Evolutionary conservation across 768 basidiomycete genomes (phyloP).

Genomic region (Paxillus involutus): DNA sequence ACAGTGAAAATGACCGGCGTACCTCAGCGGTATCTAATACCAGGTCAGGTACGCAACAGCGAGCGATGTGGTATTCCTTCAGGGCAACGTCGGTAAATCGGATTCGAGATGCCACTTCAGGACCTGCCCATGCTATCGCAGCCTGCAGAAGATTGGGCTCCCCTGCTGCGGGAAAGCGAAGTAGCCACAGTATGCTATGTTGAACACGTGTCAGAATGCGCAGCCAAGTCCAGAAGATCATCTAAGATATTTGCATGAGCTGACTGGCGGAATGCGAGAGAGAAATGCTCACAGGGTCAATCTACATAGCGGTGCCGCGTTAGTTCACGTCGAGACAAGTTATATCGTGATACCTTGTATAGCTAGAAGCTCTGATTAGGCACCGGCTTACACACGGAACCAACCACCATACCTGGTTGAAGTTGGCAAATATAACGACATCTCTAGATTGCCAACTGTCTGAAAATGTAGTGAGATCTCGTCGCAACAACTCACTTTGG

Average conservation of each 20-base stretch:
- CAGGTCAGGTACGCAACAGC: conserved; percentile 48
- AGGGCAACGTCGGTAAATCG: conserved; percentile 48
- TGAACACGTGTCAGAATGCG: conserved; percentile 43
- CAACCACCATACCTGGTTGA: conserved; percentile 44
- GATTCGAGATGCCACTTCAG: conserved; percentile 45
- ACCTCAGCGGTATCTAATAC: conserved; percentile 55
- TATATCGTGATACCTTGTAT: conserved; percentile 38
- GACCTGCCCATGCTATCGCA: conserved; percentile 44
- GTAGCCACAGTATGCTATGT: conserved; percentile 51
- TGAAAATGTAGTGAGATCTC: background rate
- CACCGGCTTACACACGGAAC: background rate
- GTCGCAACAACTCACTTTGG: conserved; percentile 31
- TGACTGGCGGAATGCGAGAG: background rate
- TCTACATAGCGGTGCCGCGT: conserved; percentile 10
- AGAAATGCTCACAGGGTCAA: conserved; percentile 34
- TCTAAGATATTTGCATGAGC: conserved; percentile 21
- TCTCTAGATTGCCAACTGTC: conserved; percentile 28
- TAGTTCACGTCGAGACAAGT: background rate
- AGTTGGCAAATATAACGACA: conserved; percentile 50
- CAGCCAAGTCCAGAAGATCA: conserved; percentile 49
- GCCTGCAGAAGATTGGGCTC: conserved; percentile 44
- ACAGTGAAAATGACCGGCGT: conserved; percentile 1
- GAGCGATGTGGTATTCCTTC: conserved; percentile 45
- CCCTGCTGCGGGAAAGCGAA: conserved; percentile 49
- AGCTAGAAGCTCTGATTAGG: conserved; percentile 29